Evolutionary conservation across 179 eudicot species (phyloP).

Genomic region (Silene noctiflora): DNA sequence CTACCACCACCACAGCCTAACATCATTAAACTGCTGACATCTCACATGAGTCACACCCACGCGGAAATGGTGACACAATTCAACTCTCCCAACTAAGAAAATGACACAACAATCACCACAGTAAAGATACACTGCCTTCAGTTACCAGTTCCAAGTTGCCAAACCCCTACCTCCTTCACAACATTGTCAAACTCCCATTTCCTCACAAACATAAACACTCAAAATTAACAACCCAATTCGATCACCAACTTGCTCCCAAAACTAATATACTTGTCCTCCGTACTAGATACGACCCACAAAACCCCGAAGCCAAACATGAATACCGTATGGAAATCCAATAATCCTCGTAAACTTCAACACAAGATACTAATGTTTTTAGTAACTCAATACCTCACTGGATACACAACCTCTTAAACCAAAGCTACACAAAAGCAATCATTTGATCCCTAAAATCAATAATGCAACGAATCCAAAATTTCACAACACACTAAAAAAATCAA

Average conservation of each 20-base stretch:
- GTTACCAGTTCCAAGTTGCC: not conserved
- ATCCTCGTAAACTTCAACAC: not conserved
- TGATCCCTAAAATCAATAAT: not conserved
- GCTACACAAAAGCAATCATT: not conserved
- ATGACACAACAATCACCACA: not conserved
- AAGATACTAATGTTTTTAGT: not conserved
- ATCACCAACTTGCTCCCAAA: not conserved
- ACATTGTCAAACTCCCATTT: not conserved
- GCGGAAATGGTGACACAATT: not conserved
- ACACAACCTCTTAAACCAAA: not conserved
- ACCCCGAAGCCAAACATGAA: not conserved
- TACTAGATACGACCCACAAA: not conserved
- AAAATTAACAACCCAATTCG: not conserved
- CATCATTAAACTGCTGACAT: not conserved
- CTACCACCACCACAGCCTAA: not conserved
- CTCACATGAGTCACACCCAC: not conserved
- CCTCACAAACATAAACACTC: not conserved
- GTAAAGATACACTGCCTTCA: not conserved
- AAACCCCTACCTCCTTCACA: not conserved
- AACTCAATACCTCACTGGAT: not conserved
- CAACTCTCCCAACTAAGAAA: too few relatives aligned
- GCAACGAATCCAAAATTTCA: not conserved
- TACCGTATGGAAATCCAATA: too few relatives aligned
- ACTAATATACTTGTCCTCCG: not conserved
- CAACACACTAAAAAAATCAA: not conserved